Evolutionary conservation across 1,139 yeast genomes (phyloP).

Genomic region (Pichia sp.): DNA sequence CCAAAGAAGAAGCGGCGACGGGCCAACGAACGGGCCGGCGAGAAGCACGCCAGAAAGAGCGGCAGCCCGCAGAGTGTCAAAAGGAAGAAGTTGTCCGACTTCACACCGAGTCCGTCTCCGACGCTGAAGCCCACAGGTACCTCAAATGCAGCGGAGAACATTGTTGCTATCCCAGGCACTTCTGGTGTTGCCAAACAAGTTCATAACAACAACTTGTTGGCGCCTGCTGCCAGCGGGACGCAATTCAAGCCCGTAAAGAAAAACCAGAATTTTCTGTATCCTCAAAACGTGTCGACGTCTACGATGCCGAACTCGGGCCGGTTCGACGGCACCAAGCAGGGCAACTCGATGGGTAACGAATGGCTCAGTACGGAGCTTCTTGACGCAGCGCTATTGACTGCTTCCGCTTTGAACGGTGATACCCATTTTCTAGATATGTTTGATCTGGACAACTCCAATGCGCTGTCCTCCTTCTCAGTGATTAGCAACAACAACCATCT

Average conservation of each 20-base stretch:
- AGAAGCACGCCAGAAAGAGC: too few relatives aligned
- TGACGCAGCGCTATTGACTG: conserved; percentile 68
- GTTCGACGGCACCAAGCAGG: conserved; percentile 16
- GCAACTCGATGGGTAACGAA: conserved; percentile 36
- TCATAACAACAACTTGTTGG: too few relatives aligned
- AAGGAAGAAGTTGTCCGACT: not conserved
- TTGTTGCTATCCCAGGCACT: too few relatives aligned
- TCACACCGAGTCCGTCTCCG: not conserved
- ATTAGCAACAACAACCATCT: not conserved
- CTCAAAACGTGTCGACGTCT: conserved; percentile 13
- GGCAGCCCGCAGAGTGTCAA: not conserved
- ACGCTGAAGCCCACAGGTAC: not conserved
- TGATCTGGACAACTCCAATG: conserved; percentile 19
- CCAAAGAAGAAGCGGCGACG: conserved; percentile 3
- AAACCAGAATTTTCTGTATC: conserved; percentile 12
- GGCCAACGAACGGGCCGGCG: not conserved
- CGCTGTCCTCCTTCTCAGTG: not conserved
- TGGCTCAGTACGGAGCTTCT: conserved; percentile 70
- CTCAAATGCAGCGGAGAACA: too few relatives aligned
- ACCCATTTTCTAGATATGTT: conserved; percentile 54
- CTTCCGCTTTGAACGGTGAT: conserved; percentile 67
- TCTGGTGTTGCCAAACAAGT: too few relatives aligned
- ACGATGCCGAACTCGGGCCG: conserved; percentile 10
- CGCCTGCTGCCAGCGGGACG: not conserved
- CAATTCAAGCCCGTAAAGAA: conserved; percentile 4